Percentiles rank a stretch among this genome's conserved stretches.
These are phyloP conservation scores for Paraphysoderma sedebokerense DNA, from an alignment of 371 early-diverging fungal genomes.

Conservation along the genomic window DNA sequence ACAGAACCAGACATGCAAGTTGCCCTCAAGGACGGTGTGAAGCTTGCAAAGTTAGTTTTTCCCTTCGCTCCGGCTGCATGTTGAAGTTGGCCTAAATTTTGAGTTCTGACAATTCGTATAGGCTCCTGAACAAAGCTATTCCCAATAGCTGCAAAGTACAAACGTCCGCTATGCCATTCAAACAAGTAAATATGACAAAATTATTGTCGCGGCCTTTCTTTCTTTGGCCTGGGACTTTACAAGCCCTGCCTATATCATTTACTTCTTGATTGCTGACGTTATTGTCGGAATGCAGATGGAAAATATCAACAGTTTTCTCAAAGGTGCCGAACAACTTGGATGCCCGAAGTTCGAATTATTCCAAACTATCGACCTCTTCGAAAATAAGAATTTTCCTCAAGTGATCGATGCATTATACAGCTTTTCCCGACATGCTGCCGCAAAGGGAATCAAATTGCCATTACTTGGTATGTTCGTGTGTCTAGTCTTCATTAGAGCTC, in stretches of 20 bases:
- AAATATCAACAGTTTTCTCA: conserved; percentile 66
- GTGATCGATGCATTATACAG: conserved; percentile 60
- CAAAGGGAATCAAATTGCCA: conserved; percentile 34
- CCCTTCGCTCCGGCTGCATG: not conserved
- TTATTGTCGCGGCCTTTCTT: not conserved
- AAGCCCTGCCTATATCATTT: not conserved
- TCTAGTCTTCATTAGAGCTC: too few relatives aligned
- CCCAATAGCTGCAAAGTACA: conserved; percentile 40
- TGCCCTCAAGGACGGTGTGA: conserved; percentile 59
- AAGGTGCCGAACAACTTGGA: conserved; percentile 46
- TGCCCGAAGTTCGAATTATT: conserved; percentile 68
- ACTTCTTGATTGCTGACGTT: not conserved
- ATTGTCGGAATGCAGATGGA: conserved; percentile 37
- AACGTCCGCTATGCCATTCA: conserved; percentile 57
- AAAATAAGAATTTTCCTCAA: conserved; percentile 66
- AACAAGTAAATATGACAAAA: conserved; percentile 29
- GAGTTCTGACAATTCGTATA: conserved; percentile 4
- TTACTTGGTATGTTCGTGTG: conserved; percentile 9
- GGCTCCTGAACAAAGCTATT: conserved; percentile 36
- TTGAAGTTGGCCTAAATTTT: not conserved
- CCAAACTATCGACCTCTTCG: conserved; percentile 80
- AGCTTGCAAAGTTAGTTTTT: conserved; percentile 53
- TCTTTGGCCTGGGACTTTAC: not conserved
- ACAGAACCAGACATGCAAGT: conserved; percentile 35
- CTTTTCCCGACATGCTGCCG: conserved; percentile 60